Percentiles rank a stretch among this genome's conserved stretches.
phyloP scores from a whole-genome alignment of 495 filamentous ascomycete genomes.

The Neurospora sp. region DNA sequence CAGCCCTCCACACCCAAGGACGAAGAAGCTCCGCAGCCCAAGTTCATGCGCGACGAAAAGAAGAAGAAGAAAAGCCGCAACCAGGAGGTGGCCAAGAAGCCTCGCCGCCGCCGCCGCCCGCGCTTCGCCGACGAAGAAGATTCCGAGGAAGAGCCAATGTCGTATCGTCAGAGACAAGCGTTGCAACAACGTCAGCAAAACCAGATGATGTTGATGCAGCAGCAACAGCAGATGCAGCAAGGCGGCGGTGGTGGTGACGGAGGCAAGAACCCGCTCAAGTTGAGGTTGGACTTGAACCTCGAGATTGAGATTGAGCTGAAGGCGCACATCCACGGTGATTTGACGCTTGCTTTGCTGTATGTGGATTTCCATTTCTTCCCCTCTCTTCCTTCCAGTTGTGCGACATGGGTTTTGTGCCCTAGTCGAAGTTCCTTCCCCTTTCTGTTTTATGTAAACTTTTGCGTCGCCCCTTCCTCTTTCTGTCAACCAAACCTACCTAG shows the following conservation, averaged over 20 bases:
- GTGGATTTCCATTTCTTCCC: slow-evolving; percentile 18
- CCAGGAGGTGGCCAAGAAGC: slow-evolving; percentile 10
- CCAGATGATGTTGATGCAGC: slow-evolving; percentile 16
- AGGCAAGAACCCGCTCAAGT: slow-evolving; percentile 60
- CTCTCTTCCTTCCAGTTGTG: not conserved
- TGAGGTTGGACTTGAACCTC: slow-evolving; percentile 76
- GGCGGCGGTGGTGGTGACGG: slow-evolving; percentile 31
- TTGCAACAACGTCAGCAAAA: slow-evolving; percentile 14
- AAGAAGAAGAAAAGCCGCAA: slow-evolving; percentile 3
- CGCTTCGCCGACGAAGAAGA: slow-evolving; percentile 3
- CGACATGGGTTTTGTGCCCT: not conserved
- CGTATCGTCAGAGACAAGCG: slow-evolving; percentile 18
- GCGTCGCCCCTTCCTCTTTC: not conserved
- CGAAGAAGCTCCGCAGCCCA: slow-evolving; percentile 24
- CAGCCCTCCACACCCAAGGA: slow-evolving; percentile 26
- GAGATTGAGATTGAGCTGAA: slow-evolving; percentile 86
- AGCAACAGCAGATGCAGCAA: slow-evolving; percentile 11
- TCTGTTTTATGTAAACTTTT: not conserved
- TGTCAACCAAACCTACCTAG: not conserved
- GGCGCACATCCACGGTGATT: slow-evolving; percentile 85
- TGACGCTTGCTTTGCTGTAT: slow-evolving; percentile 77
- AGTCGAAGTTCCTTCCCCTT: not conserved
- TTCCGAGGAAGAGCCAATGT: slow-evolving; percentile 2
- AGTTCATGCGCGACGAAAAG: slow-evolving; percentile 24
- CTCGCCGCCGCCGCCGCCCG: slow-evolving; percentile 7